Percentiles rank a stretch among this genome's conserved stretches.
These are phyloP conservation scores for Pseudocercospora crystallina DNA, from an alignment of 2,329 filamentous ascomycete species.

Conservation along the genomic window DNA sequence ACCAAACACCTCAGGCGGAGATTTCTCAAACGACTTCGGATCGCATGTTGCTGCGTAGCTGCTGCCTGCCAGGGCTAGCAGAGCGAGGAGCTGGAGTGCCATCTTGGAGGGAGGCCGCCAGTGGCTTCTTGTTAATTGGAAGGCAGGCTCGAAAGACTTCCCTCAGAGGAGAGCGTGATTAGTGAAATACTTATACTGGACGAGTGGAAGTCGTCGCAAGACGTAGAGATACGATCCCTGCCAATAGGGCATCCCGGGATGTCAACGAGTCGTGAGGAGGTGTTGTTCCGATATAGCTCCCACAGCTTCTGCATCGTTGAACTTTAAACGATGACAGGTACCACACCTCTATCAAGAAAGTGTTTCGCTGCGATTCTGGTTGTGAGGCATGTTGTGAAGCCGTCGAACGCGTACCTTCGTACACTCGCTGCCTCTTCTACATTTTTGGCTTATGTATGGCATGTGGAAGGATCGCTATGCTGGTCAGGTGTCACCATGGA, in stretches of 20 bases:
- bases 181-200: too few species aligned
- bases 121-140: too few species aligned
- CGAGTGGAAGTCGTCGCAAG: too few species aligned
- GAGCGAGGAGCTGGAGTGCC: neutral
- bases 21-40: constrained; percentile 1
- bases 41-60: constrained; percentile 1
- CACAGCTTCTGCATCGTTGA: constrained; percentile 1
- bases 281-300: neutral
- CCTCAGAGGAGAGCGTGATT: neutral
- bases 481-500: too few species aligned
- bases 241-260: too few species aligned
- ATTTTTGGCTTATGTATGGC: neutral
- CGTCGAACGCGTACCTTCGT: too few species aligned
- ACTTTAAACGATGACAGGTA: neutral
- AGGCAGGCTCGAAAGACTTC: neutral
- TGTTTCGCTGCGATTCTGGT: neutral
- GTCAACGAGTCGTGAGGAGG: neutral
- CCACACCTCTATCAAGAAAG: neutral
- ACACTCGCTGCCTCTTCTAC: too few species aligned
- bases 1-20: constrained; percentile 5
- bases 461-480: neutral
- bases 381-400: neutral
- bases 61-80: neutral
- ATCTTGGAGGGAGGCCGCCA: neutral
- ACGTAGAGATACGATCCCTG: neutral